Base-by-base conservation (phyloP, 164 flowering plant species). In the Berberis thunbergii region DNA sequence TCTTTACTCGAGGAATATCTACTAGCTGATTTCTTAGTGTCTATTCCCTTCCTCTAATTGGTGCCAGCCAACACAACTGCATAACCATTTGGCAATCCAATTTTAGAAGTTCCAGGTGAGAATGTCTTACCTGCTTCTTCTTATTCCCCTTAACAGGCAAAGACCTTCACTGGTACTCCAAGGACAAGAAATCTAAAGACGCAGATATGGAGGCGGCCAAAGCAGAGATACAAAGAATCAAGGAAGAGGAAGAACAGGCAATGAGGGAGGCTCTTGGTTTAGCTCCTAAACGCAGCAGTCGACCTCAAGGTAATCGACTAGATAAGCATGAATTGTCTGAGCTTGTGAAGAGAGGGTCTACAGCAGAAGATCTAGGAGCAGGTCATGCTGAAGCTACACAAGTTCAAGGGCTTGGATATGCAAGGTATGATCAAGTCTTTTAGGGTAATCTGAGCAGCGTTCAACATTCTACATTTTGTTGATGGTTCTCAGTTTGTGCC, bases 231-330 rank as follows among this genome's bases (percentile, higher is more conserved):
- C 72, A 73, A 66, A 81, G 84, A 72, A 80, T 94, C 58, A 90
- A 93, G 77, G 98, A 94, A 73, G 80, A 88, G 73, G 98, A 94
- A 75, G 98, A 94, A 71, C 89, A 86, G 70, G 89, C 96, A 49
- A 94, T 94, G 97, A 81, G 88, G 72, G 98, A 94, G 76, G 96
- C 96, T 67, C 85, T 94, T 65, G 97, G 98, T 60, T 80, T 94
- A 74, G 98, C 98, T 78, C 98, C 98, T 26, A 88, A 86, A 72
- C 83, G 88, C 59, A 53, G 81, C 61, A 66, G 39, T 64, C 79
- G 77, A 45, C 77, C 89, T 63, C 92, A 86, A 68, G 92, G 91
- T 38, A 90, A 79, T 76, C 86, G 97, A 12, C 81, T 93, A 38
- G 98, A 93, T 79, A 90, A 90, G 73, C 97, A 93, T 74, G 98